Evolutionary conservation across 2,329 filamentous ascomycete genomes (phyloP).

Genomic region (Talaromyces sp.): DNA sequence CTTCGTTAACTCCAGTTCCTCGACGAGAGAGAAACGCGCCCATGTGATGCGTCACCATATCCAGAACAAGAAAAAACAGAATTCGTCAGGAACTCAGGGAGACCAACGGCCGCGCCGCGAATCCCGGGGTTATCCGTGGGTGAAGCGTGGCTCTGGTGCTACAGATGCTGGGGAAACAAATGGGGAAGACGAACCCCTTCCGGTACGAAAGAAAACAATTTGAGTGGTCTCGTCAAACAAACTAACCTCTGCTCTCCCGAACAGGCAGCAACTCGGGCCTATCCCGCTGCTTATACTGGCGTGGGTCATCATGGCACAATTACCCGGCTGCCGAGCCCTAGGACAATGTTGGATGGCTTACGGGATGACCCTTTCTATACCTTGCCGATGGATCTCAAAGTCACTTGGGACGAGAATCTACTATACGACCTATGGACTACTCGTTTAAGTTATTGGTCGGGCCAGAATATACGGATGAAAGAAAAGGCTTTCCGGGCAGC

Average conservation of each 20-base stretch:
- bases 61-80: constrained; percentile 35
- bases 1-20: constrained; percentile 37
- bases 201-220: not conserved
- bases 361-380: constrained; percentile 29
- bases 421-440: constrained; percentile 32
- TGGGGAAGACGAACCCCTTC: not conserved
- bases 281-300: not conserved
- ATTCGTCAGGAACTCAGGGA: constrained; percentile 18
- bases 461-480: constrained; percentile 34
- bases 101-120: constrained; percentile 14
- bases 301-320: not conserved
- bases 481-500: constrained; percentile 29
- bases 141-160: constrained; percentile 10
- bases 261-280: not conserved
- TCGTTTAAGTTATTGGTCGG: constrained; percentile 37
- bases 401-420: constrained; percentile 20
- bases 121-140: constrained; percentile 21
- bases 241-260: not conserved
- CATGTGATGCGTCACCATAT: constrained; percentile 43
- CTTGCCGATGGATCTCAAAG: constrained; percentile 18
- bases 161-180: not conserved
- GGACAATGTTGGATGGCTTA: constrained; percentile 23
- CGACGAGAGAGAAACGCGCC: constrained; percentile 37
- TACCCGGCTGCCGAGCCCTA: constrained; percentile 8
- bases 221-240: not conserved